These are phyloP conservation scores for Acacia confusa DNA, from an alignment of 306 rosid species.

Conservation along the genomic window DNA sequence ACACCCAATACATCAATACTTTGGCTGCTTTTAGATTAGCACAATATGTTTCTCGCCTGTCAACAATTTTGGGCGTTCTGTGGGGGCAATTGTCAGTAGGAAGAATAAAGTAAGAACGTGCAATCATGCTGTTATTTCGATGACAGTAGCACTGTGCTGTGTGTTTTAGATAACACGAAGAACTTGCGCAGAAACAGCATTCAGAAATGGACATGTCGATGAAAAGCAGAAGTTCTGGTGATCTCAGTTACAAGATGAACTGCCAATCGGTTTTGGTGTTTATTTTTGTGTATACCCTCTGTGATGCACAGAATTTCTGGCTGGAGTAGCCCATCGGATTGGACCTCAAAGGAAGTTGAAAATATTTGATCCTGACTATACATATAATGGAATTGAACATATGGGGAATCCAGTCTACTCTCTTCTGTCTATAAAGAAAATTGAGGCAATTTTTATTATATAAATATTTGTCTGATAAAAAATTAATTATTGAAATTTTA, in stretches of 20 bases:
- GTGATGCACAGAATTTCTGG: background rate
- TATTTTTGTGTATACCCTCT: background rate
- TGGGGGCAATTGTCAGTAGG: conserved; percentile 6
- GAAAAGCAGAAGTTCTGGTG: background rate
- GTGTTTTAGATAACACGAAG: background rate
- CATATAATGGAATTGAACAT: background rate
- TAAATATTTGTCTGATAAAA: conserved; percentile 11
- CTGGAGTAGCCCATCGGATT: conserved; percentile 5
- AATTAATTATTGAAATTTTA: background rate
- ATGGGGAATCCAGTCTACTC: background rate
- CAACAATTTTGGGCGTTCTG: conserved; percentile 4
- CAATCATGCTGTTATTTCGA: conserved; percentile 17
- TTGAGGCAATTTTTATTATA: background rate
- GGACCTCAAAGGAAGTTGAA: background rate
- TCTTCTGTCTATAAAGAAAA: background rate
- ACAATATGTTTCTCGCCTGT: conserved; percentile 12
- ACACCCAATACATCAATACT: conserved; percentile 15
- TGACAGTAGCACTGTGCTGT: conserved; percentile 5
- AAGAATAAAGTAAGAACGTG: background rate
- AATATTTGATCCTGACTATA: background rate
- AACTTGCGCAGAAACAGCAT: background rate
- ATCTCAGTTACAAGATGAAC: background rate
- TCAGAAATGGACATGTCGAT: background rate
- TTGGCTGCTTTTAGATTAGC: conserved; percentile 25
- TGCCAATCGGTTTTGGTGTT: background rate